Evolutionary conservation across 2,329 filamentous ascomycete species (phyloP).

Genomic region (Balansia obtecta): DNA sequence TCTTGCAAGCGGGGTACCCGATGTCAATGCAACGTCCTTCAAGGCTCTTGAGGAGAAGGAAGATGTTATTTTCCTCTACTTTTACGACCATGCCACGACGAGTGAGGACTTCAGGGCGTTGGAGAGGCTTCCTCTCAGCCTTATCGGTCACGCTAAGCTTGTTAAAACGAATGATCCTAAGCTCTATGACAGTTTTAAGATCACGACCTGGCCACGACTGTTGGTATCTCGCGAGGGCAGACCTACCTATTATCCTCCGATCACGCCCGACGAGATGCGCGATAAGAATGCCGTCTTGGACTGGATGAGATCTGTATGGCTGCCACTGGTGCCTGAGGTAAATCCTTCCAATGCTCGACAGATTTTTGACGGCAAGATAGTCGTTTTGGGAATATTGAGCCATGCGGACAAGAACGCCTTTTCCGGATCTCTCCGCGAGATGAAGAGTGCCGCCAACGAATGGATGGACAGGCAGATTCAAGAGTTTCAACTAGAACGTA

Average conservation of each 20-base stretch:
- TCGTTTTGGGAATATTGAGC: slow-evolving; percentile 84
- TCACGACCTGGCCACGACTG: slow-evolving; percentile 91
- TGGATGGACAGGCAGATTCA: slow-evolving; percentile 97
- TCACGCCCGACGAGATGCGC: slow-evolving; percentile 85
- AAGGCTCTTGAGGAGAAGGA: slow-evolving; percentile 80
- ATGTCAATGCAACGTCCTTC: slow-evolving; percentile 67
- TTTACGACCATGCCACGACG: slow-evolving; percentile 92
- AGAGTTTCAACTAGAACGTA: slow-evolving; percentile 81
- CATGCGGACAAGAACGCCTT: slow-evolving; percentile 72
- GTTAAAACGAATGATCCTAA: slow-evolving; percentile 78
- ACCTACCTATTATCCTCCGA: slow-evolving; percentile 77
- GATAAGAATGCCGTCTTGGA: slow-evolving; percentile 64
- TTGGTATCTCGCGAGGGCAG: slow-evolving; percentile 81
- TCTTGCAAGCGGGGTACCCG: slow-evolving; percentile 60
- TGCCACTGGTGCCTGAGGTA: slow-evolving; percentile 88
- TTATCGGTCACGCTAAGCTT: slow-evolving; percentile 84
- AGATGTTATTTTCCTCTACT: slow-evolving; percentile 93
- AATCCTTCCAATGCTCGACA: slow-evolving; percentile 84
- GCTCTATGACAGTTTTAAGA: slow-evolving; percentile 76
- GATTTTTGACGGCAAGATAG: slow-evolving; percentile 88
- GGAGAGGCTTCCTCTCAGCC: slow-evolving; percentile 71
- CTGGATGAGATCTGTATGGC: slow-evolving; percentile 96
- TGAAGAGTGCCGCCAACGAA: slow-evolving; percentile 90
- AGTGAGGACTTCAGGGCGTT: slow-evolving; percentile 83
- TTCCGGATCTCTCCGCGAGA: slow-evolving; percentile 64